Percentiles rank a stretch among this genome's conserved stretches.
Evolutionary conservation across 768 basidiomycete species (phyloP).

Genomic region (Mycena leptocephala): DNA sequence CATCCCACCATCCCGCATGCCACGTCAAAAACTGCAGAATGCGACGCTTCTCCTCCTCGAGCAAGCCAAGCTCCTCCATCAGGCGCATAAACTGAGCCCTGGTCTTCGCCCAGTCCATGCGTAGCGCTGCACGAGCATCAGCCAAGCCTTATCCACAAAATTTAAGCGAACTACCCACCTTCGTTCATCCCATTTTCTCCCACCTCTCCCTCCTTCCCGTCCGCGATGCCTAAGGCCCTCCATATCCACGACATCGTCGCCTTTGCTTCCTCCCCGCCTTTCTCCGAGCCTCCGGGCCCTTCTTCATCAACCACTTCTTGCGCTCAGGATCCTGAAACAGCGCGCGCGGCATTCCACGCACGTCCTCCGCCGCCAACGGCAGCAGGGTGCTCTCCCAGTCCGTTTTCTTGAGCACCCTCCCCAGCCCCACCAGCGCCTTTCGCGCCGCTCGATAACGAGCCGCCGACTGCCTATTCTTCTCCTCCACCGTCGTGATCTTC

Average conservation of each 20-base stretch:
- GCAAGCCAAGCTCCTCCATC: constrained; percentile 22
- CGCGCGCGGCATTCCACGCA: constrained; percentile 12
- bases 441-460: not conserved
- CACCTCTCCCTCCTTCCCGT: not conserved
- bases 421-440: constrained; percentile 13
- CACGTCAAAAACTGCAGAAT: constrained; percentile 20
- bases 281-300: not conserved
- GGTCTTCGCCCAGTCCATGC: constrained; percentile 23
- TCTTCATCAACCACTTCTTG: constrained; percentile 6
- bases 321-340: constrained; percentile 7
- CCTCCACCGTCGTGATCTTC: constrained; percentile 27
- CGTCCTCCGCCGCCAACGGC: constrained; percentile 5
- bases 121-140: constrained; percentile 12
- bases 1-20: constrained; percentile 18
- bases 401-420: constrained; percentile 29
- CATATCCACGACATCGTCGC: constrained; percentile 15
- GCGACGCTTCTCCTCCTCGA: constrained; percentile 32
- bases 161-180: not conserved
- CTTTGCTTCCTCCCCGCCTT: not conserved
- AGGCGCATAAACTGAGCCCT: not conserved
- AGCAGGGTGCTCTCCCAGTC: constrained; percentile 37
- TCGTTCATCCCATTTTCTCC: not conserved
- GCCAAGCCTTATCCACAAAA: rapidly evolving
- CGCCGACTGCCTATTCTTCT: not conserved
- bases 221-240: not conserved